Evolutionary conservation across 495 filamentous ascomycete species (phyloP).

Genomic region (Aspergillus homomorphus): DNA sequence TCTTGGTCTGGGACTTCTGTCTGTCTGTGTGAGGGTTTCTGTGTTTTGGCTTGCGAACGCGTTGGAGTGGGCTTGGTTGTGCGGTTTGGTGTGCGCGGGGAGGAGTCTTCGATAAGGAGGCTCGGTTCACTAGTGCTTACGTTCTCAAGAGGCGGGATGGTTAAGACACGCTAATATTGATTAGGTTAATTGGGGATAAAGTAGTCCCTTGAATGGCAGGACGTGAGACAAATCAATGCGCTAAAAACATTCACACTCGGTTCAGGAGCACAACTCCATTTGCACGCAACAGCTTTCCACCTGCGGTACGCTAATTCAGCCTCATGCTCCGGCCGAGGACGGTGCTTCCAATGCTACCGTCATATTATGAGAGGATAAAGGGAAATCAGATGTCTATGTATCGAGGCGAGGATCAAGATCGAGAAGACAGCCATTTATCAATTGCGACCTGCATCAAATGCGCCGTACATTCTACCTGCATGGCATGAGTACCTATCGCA

Average conservation of each 20-base stretch:
- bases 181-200: not conserved
- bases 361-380: too few species aligned
- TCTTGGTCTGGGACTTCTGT: not conserved
- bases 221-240: too few species aligned
- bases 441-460: not conserved
- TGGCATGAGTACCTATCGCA: not conserved
- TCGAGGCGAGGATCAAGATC: too few species aligned
- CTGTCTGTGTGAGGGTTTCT: not conserved
- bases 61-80: not conserved
- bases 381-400: too few species aligned
- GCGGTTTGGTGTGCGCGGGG: not conserved
- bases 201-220: not conserved
- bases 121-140: not conserved
- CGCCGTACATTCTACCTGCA: not conserved
- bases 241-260: not conserved
- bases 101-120: not conserved
- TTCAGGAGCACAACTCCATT: too few species aligned
- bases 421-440: not conserved
- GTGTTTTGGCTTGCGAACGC: not conserved
- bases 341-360: too few species aligned
- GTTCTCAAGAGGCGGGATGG: not conserved
- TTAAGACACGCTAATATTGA: not conserved
- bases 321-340: too few species aligned
- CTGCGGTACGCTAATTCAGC: too few species aligned
- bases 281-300: too few species aligned